These are phyloP conservation scores for Chionographis japonica DNA, from an alignment of 106 monocot species.

Conservation along the genomic window DNA sequence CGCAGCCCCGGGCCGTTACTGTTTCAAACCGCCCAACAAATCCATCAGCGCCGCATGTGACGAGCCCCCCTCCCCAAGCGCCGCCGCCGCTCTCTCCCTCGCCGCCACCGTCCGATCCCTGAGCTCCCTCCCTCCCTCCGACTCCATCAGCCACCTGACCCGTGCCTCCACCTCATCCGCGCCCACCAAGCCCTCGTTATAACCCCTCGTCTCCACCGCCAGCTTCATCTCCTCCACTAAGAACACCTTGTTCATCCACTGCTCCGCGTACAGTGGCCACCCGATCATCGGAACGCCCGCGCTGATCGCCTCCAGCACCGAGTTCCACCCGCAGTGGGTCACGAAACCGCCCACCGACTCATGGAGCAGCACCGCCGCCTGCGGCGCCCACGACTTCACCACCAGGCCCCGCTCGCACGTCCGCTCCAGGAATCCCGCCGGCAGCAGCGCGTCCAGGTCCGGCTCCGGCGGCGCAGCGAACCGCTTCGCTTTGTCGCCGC, in stretches of 20 bases:
- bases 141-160: slow-evolving; percentile 57
- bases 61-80: slow-evolving; percentile 22
- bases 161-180: slow-evolving; percentile 53
- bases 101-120: slow-evolving; percentile 13
- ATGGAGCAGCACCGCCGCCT: slow-evolving; percentile 47
- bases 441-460: slow-evolving; percentile 45
- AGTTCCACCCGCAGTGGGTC: slow-evolving; percentile 80
- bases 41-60: slow-evolving; percentile 17
- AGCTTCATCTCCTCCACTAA: slow-evolving; percentile 36
- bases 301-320: slow-evolving; percentile 48
- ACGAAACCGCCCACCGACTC: slow-evolving; percentile 61
- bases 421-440: slow-evolving; percentile 52
- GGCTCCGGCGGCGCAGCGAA: slow-evolving; percentile 18
- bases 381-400: slow-evolving; percentile 66
- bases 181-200: slow-evolving; percentile 32
- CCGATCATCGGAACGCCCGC: slow-evolving; percentile 59
- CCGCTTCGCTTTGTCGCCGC: background rate
- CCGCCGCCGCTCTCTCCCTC: slow-evolving; percentile 25
- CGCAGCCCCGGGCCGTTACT: too few species aligned
- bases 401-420: slow-evolving; percentile 42
- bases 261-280: slow-evolving; percentile 80
- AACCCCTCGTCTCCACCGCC: slow-evolving; percentile 37
- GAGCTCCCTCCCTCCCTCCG: slow-evolving; percentile 29
- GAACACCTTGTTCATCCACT: slow-evolving; percentile 59
- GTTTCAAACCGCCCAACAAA: slow-evolving; percentile 4